A percentile compares a stretch with the other conserved stretches of the same genome.
Conservation (phyloP, 2,329 filamentous ascomycete species). For the Colletotrichum sp. region DNA sequence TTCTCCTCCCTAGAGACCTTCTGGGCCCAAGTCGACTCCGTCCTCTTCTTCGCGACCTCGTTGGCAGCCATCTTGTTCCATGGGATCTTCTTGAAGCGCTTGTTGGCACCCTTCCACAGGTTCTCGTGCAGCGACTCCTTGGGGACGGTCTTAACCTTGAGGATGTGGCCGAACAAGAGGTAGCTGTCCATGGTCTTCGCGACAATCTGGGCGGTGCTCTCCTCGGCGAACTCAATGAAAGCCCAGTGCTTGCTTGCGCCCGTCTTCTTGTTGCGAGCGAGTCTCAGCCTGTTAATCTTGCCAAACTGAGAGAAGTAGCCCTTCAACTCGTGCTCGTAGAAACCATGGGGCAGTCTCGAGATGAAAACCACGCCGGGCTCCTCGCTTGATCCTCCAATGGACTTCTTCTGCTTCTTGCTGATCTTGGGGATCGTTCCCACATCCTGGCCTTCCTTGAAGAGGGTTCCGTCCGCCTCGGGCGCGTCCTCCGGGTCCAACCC, state of each 20-base stretch:
- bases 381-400: constrained; percentile 39
- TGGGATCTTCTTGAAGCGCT: constrained; percentile 76
- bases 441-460: constrained; percentile 53
- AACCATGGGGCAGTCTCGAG: constrained; percentile 88
- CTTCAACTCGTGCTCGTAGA: constrained; percentile 96
- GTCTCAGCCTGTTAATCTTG: constrained; percentile 68
- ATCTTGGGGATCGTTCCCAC: constrained; percentile 57
- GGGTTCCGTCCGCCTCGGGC: constrained; percentile 34
- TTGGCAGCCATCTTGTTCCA: constrained; percentile 86
- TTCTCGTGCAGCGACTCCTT: constrained; percentile 79
- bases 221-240: constrained; percentile 89
- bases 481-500: constrained; percentile 46
- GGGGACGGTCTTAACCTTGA: constrained; percentile 84
- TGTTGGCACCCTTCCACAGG: constrained; percentile 89
- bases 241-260: constrained; percentile 93
- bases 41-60: constrained; percentile 74
- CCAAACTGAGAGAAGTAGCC: constrained; percentile 96
- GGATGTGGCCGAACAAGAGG: constrained; percentile 89
- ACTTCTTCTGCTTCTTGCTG: constrained; percentile 47
- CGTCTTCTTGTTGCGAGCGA: constrained; percentile 91
- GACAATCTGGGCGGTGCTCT: constrained; percentile 82
- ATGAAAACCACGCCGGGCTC: constrained; percentile 86
- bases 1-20: constrained; percentile 76
- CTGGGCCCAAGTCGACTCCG: constrained; percentile 79
- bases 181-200: constrained; percentile 98